Conservation (phyloP, 495 filamentous ascomycete species). For the Annulohypoxylon nitens region DNA sequence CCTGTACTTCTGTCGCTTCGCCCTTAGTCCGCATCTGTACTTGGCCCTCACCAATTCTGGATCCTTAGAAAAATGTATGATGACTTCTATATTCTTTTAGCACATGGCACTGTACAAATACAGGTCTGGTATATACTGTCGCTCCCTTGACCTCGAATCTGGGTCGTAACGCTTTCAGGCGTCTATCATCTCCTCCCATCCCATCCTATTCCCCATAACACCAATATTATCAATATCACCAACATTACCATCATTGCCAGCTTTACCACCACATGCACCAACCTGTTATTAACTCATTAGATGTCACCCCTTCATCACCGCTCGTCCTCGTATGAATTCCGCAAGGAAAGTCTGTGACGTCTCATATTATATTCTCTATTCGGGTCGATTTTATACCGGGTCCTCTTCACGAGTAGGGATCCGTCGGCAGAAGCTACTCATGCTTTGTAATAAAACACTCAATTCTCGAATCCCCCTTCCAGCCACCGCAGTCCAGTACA, state of each 20-base stretch:
- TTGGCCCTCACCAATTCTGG: constrained; percentile 10
- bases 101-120: constrained; percentile 35
- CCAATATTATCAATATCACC: too few relatives aligned
- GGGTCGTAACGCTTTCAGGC: constrained; percentile 44
- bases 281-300: background rate
- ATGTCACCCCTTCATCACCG: background rate
- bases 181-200: constrained; percentile 1
- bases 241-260: background rate
- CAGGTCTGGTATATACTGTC: constrained; percentile 37
- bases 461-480: background rate
- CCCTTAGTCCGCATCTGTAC: constrained; percentile 7
- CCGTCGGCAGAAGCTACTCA: constrained; percentile 14
- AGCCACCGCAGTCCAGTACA: constrained; percentile 35
- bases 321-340: constrained; percentile 1
- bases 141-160: constrained; percentile 18
- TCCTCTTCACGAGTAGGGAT: constrained; percentile 20
- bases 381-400: constrained; percentile 11
- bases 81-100: constrained; percentile 50
- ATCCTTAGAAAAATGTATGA: constrained; percentile 45
- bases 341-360: constrained; percentile 13
- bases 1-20: background rate
- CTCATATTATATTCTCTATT: background rate
- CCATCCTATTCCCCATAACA: constrained; percentile 1
- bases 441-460: constrained; percentile 21
- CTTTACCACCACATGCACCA: background rate